Conservation (phyloP, 1,139 yeast genomes). For the Groenewaldozyma sp. region DNA sequence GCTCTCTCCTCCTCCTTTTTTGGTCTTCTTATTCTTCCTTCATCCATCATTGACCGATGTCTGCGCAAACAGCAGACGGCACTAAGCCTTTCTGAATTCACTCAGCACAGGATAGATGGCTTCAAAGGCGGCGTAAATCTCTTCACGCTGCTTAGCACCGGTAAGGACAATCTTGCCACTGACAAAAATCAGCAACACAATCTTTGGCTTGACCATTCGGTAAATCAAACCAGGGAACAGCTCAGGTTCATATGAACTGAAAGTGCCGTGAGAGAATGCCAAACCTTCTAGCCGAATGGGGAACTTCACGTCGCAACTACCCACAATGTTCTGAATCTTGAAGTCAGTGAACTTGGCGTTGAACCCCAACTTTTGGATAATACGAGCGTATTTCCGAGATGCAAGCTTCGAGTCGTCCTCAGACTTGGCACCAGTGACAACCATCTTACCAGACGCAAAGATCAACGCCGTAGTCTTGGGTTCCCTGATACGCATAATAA, state of each 20-base stretch:
- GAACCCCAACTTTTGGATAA: constrained; percentile 94
- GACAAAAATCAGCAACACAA: constrained; percentile 89
- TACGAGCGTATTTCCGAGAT: constrained; percentile 94
- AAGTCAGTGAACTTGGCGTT: constrained; percentile 88
- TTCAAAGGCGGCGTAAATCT: constrained; percentile 95
- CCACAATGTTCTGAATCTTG: constrained; percentile 95
- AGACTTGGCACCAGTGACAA: constrained; percentile 97
- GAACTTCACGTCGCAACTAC: constrained; percentile 93
- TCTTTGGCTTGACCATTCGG: constrained; percentile 99
- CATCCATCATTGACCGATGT: no score
- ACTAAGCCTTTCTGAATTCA: constrained; percentile 85
- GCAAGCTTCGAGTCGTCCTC: constrained; percentile 97
- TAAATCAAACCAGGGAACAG: constrained; percentile 96
- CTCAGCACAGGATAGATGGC: constrained; percentile 97
- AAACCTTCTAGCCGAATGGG: constrained; percentile 96
- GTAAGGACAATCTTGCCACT: constrained; percentile 96
- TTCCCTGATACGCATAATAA: constrained; percentile 97
- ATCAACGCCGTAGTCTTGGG: constrained; percentile 97
- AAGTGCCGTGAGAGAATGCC: constrained; percentile 97
- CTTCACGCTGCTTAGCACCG: constrained; percentile 99
- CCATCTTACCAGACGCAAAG: constrained; percentile 99
- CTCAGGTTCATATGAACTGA: constrained; percentile 98
- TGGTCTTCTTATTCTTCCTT: background rate
- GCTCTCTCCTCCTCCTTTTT: background rate
- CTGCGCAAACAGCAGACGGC: no score